These are phyloP conservation scores for Eudorina sp. DNA, from an alignment of 139 green algal species.

Conservation along the genomic window DNA sequence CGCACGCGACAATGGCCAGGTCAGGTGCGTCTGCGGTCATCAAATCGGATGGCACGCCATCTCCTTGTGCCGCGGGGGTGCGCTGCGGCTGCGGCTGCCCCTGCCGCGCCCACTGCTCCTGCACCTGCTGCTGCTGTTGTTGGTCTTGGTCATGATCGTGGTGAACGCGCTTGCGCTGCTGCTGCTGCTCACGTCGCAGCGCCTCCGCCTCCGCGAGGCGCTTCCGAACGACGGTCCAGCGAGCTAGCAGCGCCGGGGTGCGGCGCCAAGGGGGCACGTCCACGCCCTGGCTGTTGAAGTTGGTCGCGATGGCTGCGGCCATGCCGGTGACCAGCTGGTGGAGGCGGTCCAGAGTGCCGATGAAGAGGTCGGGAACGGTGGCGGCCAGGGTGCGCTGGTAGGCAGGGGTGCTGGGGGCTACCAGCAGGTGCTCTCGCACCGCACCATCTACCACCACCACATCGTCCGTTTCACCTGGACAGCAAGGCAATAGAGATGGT, in stretches of 20 bases:
- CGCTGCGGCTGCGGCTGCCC: too few relatives aligned
- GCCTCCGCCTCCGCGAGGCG: neutral
- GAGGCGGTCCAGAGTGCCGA: neutral
- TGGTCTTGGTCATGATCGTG: too few relatives aligned
- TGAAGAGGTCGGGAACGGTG: conserved; percentile 7
- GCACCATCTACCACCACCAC: conserved; percentile 19
- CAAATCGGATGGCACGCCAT: too few relatives aligned
- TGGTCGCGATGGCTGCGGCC: conserved; percentile 12
- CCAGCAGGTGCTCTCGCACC: conserved; percentile 32
- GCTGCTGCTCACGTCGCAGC: neutral
- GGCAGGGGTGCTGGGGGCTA: conserved; percentile 20
- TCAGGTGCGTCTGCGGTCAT: too few relatives aligned
- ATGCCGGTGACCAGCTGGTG: conserved; percentile 12
- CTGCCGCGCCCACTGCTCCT: too few relatives aligned
- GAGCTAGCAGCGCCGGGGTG: conserved; percentile 3
- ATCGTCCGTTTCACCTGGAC: neutral
- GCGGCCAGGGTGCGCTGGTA: conserved; percentile 14
- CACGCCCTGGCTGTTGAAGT: conserved; percentile 34
- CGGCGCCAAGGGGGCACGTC: conserved; percentile 35
- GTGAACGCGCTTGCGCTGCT: neutral
- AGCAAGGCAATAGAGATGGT: neutral
- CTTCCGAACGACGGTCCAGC: neutral
- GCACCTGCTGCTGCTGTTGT: too few relatives aligned
- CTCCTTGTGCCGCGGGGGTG: too few relatives aligned
- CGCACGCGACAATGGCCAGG: too few relatives aligned